Conservation (phyloP, 352 stramenopile species). For the Pythium coloratum region DNA sequence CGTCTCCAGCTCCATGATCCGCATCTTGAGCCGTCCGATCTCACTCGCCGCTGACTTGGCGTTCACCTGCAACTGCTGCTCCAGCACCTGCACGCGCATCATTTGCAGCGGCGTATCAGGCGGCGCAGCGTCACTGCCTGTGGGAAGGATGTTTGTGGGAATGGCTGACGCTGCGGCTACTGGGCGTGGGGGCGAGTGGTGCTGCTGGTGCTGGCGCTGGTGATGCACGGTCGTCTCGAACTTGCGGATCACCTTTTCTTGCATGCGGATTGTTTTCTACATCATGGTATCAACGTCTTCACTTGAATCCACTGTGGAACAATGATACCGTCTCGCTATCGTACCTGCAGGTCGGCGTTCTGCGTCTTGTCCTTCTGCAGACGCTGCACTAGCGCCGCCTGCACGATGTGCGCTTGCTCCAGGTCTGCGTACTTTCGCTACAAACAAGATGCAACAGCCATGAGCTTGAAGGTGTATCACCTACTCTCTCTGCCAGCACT, state of each 20-base stretch:
- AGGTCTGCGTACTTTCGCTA: conserved; percentile 51
- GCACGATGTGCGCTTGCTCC: conserved; percentile 69
- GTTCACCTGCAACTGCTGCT: conserved; percentile 70
- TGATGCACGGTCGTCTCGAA: conserved; percentile 63
- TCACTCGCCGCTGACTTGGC: conserved; percentile 56
- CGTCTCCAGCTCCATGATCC: conserved; percentile 63
- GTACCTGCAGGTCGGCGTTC: conserved; percentile 23
- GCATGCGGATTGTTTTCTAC: conserved; percentile 46
- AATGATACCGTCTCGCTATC: background rate
- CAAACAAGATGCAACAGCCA: background rate
- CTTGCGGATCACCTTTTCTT: conserved; percentile 81
- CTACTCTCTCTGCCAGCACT: background rate
- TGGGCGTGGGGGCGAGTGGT: background rate
- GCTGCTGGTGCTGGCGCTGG: background rate
- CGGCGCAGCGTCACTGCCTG: background rate
- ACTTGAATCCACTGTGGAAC: background rate
- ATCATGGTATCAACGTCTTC: background rate
- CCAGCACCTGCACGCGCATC: conserved; percentile 64
- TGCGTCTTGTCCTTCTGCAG: conserved; percentile 71
- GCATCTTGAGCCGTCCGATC: conserved; percentile 59
- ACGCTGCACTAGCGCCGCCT: conserved; percentile 63
- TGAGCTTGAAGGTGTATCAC: background rate
- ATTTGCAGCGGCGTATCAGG: conserved; percentile 29
- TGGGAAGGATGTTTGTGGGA: background rate
- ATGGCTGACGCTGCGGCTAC: background rate